Percentiles rank a stretch among this genome's conserved stretches.
These are phyloP conservation scores for Globisporangium solare DNA, from an alignment of 352 stramenopile genomes.

Conservation along the genomic window DNA sequence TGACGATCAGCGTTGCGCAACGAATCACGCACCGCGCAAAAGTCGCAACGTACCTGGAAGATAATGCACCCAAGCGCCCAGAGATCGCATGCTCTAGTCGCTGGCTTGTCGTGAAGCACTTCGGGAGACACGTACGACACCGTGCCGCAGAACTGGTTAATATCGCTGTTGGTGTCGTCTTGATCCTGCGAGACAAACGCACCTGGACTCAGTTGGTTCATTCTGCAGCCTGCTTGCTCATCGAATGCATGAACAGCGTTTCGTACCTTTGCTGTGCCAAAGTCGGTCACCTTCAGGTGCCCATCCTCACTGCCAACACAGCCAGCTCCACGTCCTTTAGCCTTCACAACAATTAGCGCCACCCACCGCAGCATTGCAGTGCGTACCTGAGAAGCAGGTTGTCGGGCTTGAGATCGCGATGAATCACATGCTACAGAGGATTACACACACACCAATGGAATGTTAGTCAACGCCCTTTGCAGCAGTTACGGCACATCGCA, in stretches of 20 bases:
- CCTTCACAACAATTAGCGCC: too few relatives aligned
- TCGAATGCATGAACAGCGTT: background rate
- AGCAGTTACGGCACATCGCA: too few relatives aligned
- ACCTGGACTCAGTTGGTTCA: background rate
- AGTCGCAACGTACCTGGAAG: slow-evolving; percentile 50
- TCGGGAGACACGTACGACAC: slow-evolving; percentile 91
- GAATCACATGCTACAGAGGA: slow-evolving; percentile 86
- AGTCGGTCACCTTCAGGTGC: slow-evolving; percentile 90
- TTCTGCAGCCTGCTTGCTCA: background rate
- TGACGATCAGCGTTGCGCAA: background rate
- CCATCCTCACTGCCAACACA: slow-evolving; percentile 41
- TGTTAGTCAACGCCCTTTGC: background rate
- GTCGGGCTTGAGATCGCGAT: slow-evolving; percentile 95
- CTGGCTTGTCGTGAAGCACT: slow-evolving; percentile 82
- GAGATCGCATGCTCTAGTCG: slow-evolving; percentile 77
- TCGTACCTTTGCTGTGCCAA: slow-evolving; percentile 79
- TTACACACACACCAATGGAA: slow-evolving; percentile 4
- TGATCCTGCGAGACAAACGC: slow-evolving; percentile 41
- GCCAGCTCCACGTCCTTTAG: background rate
- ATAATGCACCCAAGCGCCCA: slow-evolving; percentile 91
- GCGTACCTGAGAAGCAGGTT: slow-evolving; percentile 81
- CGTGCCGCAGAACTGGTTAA: slow-evolving; percentile 85
- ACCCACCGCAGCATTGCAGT: background rate
- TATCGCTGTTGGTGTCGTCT: slow-evolving; percentile 49
- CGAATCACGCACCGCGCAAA: background rate